Conservation (phyloP, 352 stramenopile genomes). For the Phytopythium chamaehyphon region DNA sequence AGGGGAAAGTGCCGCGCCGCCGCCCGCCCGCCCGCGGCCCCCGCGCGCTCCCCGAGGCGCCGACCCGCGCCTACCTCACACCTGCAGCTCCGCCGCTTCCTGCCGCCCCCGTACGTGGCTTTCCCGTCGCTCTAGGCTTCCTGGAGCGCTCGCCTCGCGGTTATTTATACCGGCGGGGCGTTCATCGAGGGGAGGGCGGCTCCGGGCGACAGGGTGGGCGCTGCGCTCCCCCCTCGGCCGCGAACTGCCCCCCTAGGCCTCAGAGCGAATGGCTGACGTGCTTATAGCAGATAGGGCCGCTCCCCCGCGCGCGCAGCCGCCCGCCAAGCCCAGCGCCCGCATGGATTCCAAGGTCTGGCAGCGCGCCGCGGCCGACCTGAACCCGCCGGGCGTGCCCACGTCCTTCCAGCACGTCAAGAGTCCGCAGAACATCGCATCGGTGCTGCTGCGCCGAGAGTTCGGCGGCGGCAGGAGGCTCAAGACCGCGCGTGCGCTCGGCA, state of each 20-base stretch:
- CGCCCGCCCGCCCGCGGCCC: not conserved
- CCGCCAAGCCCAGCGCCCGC: not conserved
- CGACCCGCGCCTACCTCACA: not conserved
- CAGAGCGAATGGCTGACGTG: conserved; percentile 3
- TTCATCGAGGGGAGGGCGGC: too few relatives aligned
- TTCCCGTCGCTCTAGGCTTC: not conserved
- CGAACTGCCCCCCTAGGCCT: too few relatives aligned
- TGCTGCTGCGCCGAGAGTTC: conserved; percentile 59
- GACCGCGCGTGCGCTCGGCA: conserved; percentile 32
- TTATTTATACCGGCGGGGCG: conserved; percentile 5
- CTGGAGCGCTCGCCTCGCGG: not conserved
- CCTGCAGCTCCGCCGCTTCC: not conserved
- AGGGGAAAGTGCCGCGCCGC: not conserved
- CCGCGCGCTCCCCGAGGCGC: not conserved
- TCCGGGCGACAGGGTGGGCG: too few relatives aligned
- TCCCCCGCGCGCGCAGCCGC: not conserved
- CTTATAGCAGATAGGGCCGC: too few relatives aligned
- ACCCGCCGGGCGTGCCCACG: conserved; percentile 67
- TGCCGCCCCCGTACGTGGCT: not conserved
- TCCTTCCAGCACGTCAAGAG: conserved; percentile 65
- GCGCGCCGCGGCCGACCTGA: conserved; percentile 60
- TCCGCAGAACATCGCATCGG: conserved; percentile 63
- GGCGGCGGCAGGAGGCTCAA: conserved; percentile 37
- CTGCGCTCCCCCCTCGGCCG: too few relatives aligned
- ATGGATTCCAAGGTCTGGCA: conserved; percentile 72